Conservation (phyloP, 129 eudicot species). For the Chrysanthemum lavandulifolium region DNA sequence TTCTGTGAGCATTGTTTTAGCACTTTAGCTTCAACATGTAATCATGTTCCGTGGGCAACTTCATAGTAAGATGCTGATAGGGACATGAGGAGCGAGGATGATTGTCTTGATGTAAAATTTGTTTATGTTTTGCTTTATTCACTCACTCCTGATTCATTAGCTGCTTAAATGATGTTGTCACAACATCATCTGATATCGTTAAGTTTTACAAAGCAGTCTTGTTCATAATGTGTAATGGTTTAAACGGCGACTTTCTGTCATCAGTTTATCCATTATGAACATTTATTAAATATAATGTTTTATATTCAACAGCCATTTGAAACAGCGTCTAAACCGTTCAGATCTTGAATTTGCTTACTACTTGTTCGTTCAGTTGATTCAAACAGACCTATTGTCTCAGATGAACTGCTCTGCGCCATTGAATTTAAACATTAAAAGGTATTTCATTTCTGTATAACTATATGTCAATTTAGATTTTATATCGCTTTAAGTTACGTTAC, state of each 20-base stretch:
- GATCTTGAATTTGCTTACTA: neutral
- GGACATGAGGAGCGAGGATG: no score
- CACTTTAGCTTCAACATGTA: no score
- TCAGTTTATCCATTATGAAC: no score
- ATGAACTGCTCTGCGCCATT: conserved; percentile 30
- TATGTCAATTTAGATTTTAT: neutral
- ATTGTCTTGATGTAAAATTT: no score
- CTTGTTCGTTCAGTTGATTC: conserved; percentile 8
- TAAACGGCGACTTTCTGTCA: no score
- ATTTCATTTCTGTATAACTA: conserved; percentile 11
- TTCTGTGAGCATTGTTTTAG: no score
- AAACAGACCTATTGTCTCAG: conserved; percentile 11
- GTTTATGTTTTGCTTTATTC: no score
- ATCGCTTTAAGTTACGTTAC: neutral
- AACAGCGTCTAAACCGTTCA: neutral
- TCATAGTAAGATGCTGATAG: no score
- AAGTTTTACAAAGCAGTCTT: neutral
- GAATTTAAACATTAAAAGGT: conserved; percentile 30
- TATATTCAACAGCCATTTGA: no score
- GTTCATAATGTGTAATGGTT: neutral
- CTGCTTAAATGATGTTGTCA: neutral
- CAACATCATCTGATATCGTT: neutral
- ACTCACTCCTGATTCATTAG: no score
- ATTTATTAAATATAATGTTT: no score
- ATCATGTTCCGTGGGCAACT: no score